These are phyloP conservation scores for Nepenthes gracilis DNA, from an alignment of 148 eudicot species.

Conservation along the genomic window DNA sequence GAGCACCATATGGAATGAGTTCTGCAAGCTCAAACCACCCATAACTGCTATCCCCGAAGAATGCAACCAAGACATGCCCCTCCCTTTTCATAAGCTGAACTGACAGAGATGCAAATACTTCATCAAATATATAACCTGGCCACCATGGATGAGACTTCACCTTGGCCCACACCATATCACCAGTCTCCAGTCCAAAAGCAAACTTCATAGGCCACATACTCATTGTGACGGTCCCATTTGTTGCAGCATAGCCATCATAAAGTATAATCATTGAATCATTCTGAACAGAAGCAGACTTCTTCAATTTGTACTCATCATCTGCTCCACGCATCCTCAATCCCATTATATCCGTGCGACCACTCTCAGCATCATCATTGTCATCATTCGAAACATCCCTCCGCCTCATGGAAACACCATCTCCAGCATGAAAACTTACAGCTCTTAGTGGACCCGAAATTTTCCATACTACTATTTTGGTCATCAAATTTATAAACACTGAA, in stretches of 20 bases:
- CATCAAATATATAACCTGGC: slow-evolving; percentile 78
- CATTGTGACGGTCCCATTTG: slow-evolving; percentile 13
- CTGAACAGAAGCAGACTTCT: slow-evolving; percentile 3
- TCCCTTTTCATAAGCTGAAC: slow-evolving; percentile 59
- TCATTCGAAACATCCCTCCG: neutral
- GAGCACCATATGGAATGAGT: slow-evolving; percentile 55
- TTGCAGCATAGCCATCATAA: slow-evolving; percentile 20
- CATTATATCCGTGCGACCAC: neutral
- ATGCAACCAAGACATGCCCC: slow-evolving; percentile 78
- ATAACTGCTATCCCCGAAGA: slow-evolving; percentile 91
- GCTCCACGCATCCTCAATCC: neutral
- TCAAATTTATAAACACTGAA: slow-evolving; percentile 3
- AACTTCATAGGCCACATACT: neutral
- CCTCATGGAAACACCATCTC: neutral
- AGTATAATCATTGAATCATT: slow-evolving; percentile 10
- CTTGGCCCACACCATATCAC: slow-evolving; percentile 98
- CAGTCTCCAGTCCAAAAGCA: slow-evolving; percentile 47
- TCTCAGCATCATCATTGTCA: neutral
- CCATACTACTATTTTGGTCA: neutral
- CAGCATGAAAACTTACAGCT: neutral
- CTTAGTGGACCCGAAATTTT: slow-evolving; percentile 1
- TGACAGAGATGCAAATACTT: slow-evolving; percentile 53
- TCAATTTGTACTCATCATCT: slow-evolving; percentile 8
- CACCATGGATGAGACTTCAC: slow-evolving; percentile 99
- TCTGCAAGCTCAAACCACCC: slow-evolving; percentile 87